Conservation (phyloP, 208 protist genomes). For the Acanthamoeba lenticulata region DNA sequence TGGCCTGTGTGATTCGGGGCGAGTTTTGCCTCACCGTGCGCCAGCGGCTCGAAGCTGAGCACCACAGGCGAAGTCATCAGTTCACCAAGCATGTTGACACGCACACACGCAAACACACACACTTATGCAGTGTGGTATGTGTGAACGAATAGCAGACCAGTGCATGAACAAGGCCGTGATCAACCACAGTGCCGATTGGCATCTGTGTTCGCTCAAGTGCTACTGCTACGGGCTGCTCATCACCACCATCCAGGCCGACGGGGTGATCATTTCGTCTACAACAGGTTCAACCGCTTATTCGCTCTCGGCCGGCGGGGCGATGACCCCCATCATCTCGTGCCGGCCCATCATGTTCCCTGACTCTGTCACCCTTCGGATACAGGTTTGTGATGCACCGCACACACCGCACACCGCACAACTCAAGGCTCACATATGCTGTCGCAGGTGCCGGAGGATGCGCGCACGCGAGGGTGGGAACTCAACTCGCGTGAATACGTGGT, state of each 20-base stretch:
- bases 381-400: too few relatives aligned
- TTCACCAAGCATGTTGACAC: background rate
- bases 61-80: background rate
- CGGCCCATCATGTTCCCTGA: slow-evolving; percentile 63
- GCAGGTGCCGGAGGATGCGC: slow-evolving; percentile 29
- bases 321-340: too few relatives aligned
- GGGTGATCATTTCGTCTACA: slow-evolving; percentile 90
- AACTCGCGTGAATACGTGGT: slow-evolving; percentile 51
- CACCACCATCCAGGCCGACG: slow-evolving; percentile 87
- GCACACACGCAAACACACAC: too few relatives aligned
- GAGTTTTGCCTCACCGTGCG: slow-evolving; percentile 29
- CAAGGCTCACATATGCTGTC: too few relatives aligned
- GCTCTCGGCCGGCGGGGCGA: slow-evolving; percentile 89
- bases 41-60: slow-evolving; percentile 7
- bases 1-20: slow-evolving; percentile 13
- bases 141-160: background rate
- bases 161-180: slow-evolving; percentile 88
- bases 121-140: too few relatives aligned
- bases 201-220: slow-evolving; percentile 81
- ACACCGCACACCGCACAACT: too few relatives aligned
- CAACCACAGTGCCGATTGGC: slow-evolving; percentile 83
- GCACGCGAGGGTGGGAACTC: slow-evolving; percentile 28
- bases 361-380: slow-evolving; percentile 32
- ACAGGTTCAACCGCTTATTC: slow-evolving; percentile 90
- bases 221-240: slow-evolving; percentile 82